Evolutionary conservation across 2,329 filamentous ascomycete species (phyloP).

Genomic region (Alternaria brassicicola): DNA sequence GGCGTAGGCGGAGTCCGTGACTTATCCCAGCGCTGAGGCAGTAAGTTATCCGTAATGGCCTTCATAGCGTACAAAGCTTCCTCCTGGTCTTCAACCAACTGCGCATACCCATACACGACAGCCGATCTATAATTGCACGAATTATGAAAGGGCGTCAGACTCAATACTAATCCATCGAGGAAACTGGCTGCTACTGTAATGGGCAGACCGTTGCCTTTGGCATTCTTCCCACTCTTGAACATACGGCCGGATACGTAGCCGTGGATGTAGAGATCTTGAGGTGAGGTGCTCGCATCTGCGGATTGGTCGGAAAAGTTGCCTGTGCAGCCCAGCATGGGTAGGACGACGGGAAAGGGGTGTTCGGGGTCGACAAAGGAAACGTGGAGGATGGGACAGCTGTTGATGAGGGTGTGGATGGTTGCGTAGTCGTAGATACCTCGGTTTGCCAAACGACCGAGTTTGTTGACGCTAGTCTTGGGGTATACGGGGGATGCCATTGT

Average conservation of each 20-base stretch:
- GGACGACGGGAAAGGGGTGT: slow-evolving; percentile 61
- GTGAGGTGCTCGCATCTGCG: slow-evolving; percentile 63
- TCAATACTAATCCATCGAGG: slow-evolving; percentile 45
- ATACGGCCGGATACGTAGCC: slow-evolving; percentile 62
- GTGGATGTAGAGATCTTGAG: slow-evolving; percentile 43
- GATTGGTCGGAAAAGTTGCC: slow-evolving; percentile 50
- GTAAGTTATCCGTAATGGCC: slow-evolving; percentile 42
- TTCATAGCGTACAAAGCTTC: slow-evolving; percentile 42
- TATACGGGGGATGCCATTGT: slow-evolving; percentile 25
- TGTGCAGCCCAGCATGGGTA: slow-evolving; percentile 52
- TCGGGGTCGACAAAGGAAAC: slow-evolving; percentile 44
- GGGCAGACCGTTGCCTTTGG: not conserved
- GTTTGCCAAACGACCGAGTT: slow-evolving; percentile 36
- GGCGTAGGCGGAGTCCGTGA: slow-evolving; percentile 37
- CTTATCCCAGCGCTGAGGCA: slow-evolving; percentile 41
- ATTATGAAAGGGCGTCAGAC: slow-evolving; percentile 46
- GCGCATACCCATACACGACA: slow-evolving; percentile 39
- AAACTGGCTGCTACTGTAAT: slow-evolving; percentile 13
- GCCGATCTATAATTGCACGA: slow-evolving; percentile 46
- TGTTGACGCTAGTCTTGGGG: slow-evolving; percentile 36
- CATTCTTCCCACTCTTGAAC: slow-evolving; percentile 50
- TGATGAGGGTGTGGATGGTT: slow-evolving; percentile 44
- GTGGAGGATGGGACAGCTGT: slow-evolving; percentile 42
- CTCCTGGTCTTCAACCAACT: slow-evolving; percentile 24
- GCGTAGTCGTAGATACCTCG: slow-evolving; percentile 45